Evolutionary conservation across 257 asterid species (phyloP).

Genomic region (Solanum lignicaule): DNA sequence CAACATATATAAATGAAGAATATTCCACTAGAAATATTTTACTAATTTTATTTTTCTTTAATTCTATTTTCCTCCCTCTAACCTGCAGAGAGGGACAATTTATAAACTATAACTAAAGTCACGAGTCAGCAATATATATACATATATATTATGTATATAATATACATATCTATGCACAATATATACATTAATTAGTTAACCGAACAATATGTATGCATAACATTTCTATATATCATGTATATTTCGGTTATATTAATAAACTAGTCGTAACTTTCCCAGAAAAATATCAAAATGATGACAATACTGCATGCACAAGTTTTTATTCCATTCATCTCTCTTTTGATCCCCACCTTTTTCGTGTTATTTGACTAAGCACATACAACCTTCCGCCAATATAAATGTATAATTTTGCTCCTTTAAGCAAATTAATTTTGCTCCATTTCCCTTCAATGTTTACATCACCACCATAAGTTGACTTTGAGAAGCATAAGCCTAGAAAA

Average conservation of each 20-base stretch:
- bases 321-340: not conserved
- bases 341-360: not conserved
- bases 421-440: not conserved
- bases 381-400: not conserved
- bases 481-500: not conserved
- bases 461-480: not conserved
- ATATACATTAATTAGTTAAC: not conserved
- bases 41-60: not conserved
- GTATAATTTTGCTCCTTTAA: not conserved
- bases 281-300: no score
- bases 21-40: not conserved
- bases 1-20: not conserved
- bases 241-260: no score
- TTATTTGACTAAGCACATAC: not conserved
- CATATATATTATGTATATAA: no score
- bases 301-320: not conserved
- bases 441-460: not conserved
- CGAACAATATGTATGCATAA: no score
- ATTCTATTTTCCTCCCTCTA: not conserved
- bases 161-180: not conserved
- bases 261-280: no score
- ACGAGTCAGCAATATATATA: not conserved
- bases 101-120: not conserved
- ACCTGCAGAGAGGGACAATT: no score
- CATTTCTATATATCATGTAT: no score